Conservation (phyloP, 164 flowering plant genomes). For the Nymphaea thermarum region DNA sequence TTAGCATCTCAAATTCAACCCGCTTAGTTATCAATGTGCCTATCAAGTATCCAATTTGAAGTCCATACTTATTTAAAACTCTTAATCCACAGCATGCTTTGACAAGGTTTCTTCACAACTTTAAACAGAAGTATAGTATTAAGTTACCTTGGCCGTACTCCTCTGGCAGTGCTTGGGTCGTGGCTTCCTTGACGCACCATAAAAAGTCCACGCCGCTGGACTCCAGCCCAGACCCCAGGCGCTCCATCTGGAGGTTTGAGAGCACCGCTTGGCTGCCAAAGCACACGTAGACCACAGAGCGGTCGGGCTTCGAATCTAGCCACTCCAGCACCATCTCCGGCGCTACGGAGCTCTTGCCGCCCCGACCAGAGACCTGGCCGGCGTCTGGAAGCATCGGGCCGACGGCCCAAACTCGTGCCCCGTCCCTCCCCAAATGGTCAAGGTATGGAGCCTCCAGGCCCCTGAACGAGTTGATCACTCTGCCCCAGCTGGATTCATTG, state of each 20-base stretch:
- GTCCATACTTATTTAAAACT: no score
- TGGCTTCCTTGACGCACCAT: slow-evolving; percentile 26
- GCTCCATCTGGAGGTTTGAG: slow-evolving; percentile 21
- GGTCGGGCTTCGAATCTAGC: neutral
- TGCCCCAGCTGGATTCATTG: slow-evolving; percentile 24
- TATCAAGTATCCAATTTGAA: no score
- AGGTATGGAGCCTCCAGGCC: slow-evolving; percentile 30
- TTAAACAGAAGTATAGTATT: no score
- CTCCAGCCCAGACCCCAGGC: slow-evolving; percentile 23
- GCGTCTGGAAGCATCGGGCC: slow-evolving; percentile 27
- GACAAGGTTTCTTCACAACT: no score
- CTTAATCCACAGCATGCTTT: no score
- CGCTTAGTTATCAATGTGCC: no score
- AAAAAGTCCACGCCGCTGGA: slow-evolving; percentile 31
- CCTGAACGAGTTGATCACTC: slow-evolving; percentile 25
- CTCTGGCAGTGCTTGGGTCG: slow-evolving; percentile 4
- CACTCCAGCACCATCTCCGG: neutral
- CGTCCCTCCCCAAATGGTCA: slow-evolving; percentile 13
- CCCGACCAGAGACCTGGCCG: slow-evolving; percentile 6
- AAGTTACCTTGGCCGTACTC: slow-evolving; percentile 6
- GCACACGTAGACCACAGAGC: slow-evolving; percentile 32
- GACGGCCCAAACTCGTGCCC: slow-evolving; percentile 30
- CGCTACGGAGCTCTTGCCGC: slow-evolving; percentile 22
- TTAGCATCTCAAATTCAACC: no score
- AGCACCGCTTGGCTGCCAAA: slow-evolving; percentile 44